These are phyloP conservation scores for Cocos nucifera DNA, from an alignment of 176 grass and related monocot genomes.

Conservation along the genomic window DNA sequence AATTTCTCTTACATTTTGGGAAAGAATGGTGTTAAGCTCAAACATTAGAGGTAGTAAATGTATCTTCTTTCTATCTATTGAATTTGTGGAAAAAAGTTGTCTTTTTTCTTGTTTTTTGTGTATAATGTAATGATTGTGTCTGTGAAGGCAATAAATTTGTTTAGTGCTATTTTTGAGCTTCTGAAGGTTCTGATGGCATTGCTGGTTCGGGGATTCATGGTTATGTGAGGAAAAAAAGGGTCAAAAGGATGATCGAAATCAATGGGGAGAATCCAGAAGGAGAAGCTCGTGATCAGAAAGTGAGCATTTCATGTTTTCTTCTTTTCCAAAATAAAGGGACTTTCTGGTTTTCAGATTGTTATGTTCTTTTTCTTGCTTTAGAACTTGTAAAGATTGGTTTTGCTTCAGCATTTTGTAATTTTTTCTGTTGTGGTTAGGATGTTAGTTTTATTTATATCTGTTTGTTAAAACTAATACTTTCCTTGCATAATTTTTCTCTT, in stretches of 20 bases:
- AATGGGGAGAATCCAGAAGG: slow-evolving; percentile 15
- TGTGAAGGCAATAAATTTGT: background rate
- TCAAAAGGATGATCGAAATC: slow-evolving; percentile 27
- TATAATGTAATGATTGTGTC: background rate
- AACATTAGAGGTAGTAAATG: too few species aligned
- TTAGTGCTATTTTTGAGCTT: slow-evolving; percentile 4
- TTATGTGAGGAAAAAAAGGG: slow-evolving; percentile 34
- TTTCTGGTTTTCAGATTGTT: background rate
- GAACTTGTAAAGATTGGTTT: too few species aligned
- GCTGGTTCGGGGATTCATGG: slow-evolving; percentile 2
- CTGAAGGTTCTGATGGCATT: slow-evolving; percentile 13
- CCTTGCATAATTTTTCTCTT: too few species aligned
- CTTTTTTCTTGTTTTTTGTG: background rate
- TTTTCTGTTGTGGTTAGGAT: too few species aligned
- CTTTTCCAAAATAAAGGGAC: background rate
- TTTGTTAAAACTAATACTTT: too few species aligned
- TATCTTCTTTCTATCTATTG: too few species aligned
- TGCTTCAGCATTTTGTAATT: too few species aligned
- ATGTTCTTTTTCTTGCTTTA: too few species aligned
- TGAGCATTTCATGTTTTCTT: slow-evolving; percentile 6
- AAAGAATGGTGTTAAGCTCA: too few species aligned
- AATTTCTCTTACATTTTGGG: too few species aligned
- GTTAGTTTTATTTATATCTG: too few species aligned
- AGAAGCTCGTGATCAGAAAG: slow-evolving; percentile 18
- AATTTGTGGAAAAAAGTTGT: background rate